Conservation (phyloP, 805 yeast species). For the Candida coquimbonensis region DNA sequence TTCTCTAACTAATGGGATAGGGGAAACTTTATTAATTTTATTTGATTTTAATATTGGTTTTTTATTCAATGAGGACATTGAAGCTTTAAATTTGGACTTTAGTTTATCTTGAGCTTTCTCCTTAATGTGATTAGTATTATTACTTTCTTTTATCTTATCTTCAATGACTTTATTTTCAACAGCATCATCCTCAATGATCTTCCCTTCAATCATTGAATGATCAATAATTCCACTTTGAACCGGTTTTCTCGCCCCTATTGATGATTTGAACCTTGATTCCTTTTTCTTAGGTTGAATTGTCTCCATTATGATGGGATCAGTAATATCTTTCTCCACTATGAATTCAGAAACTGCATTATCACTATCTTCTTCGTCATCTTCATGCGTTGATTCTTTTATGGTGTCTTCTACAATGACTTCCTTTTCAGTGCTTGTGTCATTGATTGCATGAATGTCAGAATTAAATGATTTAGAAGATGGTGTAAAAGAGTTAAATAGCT, state of each 20-base stretch:
- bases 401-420: too few relatives aligned
- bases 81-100: slow-evolving; percentile 25
- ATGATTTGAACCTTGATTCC: slow-evolving; percentile 2
- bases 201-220: neutral
- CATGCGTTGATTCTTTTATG: neutral
- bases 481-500: neutral
- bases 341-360: neutral
- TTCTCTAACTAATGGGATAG: neutral
- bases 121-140: too few relatives aligned
- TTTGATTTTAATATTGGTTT: neutral
- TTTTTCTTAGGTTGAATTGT: neutral
- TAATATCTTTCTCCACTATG: slow-evolving; percentile 6
- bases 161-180: neutral
- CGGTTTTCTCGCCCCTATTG: neutral
- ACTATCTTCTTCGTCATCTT: neutral
- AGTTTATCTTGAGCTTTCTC: too few relatives aligned
- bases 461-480: neutral
- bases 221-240: neutral
- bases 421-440: slow-evolving; percentile 2
- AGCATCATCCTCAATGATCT: too few relatives aligned
- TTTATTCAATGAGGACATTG: neutral
- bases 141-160: too few relatives aligned
- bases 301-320: neutral
- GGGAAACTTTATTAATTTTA: neutral
- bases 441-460: neutral